Percentiles rank a stretch among this genome's conserved stretches.
These are phyloP conservation scores for Collybia mongolica DNA, from an alignment of 768 basidiomycete species.

Conservation along the genomic window DNA sequence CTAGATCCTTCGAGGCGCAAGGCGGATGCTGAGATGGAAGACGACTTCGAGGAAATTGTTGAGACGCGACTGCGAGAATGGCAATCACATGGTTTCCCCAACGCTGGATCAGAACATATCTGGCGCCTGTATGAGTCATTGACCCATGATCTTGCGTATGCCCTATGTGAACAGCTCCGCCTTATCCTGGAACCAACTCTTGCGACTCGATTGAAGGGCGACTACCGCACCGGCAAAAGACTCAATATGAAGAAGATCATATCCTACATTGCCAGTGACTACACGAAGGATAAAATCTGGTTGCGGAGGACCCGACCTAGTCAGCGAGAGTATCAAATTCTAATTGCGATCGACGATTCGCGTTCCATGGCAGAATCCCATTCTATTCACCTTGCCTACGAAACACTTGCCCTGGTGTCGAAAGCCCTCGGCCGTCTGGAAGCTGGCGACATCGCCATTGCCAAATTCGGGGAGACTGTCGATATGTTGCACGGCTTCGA, in stretches of 20 bases:
- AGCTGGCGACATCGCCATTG: constrained; percentile 91
- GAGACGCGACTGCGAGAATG: constrained; percentile 58
- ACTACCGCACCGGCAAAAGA: constrained; percentile 96
- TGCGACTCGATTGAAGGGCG: constrained; percentile 91
- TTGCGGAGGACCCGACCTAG: constrained; percentile 91
- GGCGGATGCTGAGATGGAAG: constrained; percentile 32
- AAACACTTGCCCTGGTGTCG: constrained; percentile 89
- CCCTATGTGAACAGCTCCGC: constrained; percentile 93
- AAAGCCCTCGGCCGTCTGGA: constrained; percentile 91
- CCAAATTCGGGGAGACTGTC: constrained; percentile 84
- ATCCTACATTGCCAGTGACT: constrained; percentile 96
- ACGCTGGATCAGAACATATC: constrained; percentile 62
- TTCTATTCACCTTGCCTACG: constrained; percentile 90
- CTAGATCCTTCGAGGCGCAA: constrained; percentile 25
- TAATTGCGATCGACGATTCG: constrained; percentile 94
- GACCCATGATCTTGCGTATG: constrained; percentile 87
- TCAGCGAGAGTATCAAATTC: constrained; percentile 92
- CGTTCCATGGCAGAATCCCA: constrained; percentile 94
- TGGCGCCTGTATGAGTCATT: constrained; percentile 92
- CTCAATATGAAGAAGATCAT: constrained; percentile 99
- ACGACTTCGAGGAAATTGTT: constrained; percentile 27
- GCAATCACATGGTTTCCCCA: constrained; percentile 58
- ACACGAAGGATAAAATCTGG: constrained; percentile 99
- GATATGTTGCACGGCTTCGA: constrained; percentile 90
- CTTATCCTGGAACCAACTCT: constrained; percentile 94